Evolutionary conservation across 139 green algal genomes (phyloP), one percentile per base, ranked within the genome.

Genomic region (Closterium sp.): DNA sequence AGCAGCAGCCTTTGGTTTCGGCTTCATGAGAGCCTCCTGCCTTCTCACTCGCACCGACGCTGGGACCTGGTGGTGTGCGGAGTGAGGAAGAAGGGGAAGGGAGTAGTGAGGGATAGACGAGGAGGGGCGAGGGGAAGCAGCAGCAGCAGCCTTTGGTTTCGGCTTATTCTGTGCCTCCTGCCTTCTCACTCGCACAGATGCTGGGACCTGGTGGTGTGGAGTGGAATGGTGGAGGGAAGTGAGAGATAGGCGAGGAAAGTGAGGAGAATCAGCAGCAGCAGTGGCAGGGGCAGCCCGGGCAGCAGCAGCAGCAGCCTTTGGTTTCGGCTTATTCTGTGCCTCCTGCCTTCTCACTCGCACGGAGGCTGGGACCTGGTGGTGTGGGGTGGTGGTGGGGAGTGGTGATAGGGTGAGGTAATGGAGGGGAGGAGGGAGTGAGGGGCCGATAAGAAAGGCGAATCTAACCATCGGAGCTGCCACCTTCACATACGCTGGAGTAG

Each of bases 31-130:
- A 1, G n/a, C 38, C 2, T 30, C 91, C 19, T 94, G 31, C 88
- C 91, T 38, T 31, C 42, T 91, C 88, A 94, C 91, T 27, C 91
- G 27, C 70, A 94, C 88, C 3, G 91, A 94, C 24, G 91, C 91
- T 84, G 91, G 91, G 24, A 94, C 90, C 90, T 93, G 90, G 9
- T 19, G 88, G 28, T 31, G 11, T 1, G 30, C 0, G 1, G 19
- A 11, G 10, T 87, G 34, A 17, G 2, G 89, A 31, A 24, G n/a
- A 4, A 19, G 11, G 2, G 32, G 32, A 7, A 1, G 17, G 10
- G 30, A 1, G 11, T 3, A 19, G 28, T 87, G 45, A 91, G 11
- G 11, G 19, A 85, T 17, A 21, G 38, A 22, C 30, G 19, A 85
- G 34, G 27, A 9, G 2, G 27, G n/a, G 9, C 19, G 89, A 91